Percentiles rank a stretch among this genome's conserved stretches.
phyloP scores from a whole-genome alignment of 2,329 filamentous ascomycete species.

The Colletotrichum sp. region DNA sequence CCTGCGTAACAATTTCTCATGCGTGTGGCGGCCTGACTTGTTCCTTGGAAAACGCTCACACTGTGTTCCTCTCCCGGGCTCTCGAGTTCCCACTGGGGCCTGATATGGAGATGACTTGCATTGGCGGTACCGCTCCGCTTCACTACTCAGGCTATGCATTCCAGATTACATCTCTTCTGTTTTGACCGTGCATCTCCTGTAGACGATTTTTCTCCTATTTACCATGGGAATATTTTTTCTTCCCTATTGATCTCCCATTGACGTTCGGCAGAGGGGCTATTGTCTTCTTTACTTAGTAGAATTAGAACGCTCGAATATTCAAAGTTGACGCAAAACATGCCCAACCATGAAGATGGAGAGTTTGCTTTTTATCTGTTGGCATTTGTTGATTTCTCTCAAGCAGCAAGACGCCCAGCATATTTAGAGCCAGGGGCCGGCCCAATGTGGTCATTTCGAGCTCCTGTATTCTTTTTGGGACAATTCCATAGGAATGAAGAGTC shows the following conservation, averaged over 20 bases:
- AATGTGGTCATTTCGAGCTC: too few relatives aligned
- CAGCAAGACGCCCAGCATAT: background rate
- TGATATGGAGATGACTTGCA: background rate
- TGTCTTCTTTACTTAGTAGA: too few relatives aligned
- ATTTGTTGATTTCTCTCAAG: background rate
- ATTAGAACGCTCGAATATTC: background rate
- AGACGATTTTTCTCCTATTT: background rate
- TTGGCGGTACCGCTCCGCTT: background rate
- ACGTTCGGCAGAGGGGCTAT: too few relatives aligned
- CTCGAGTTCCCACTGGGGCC: background rate
- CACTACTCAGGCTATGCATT: background rate
- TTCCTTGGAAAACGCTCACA: background rate
- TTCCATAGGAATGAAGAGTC: too few relatives aligned
- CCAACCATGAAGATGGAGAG: background rate
- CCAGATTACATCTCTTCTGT: background rate
- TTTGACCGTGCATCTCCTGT: background rate
- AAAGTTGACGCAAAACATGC: background rate
- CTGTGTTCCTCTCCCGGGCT: background rate
- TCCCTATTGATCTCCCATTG: background rate
- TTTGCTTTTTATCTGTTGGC: background rate
- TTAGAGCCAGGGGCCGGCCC: background rate
- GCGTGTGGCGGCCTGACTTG: background rate
- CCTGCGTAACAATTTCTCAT: slow-evolving; percentile 4
- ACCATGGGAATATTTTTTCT: background rate
- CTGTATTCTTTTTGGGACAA: too few relatives aligned